Evolutionary conservation across 345 rosid species (phyloP).

Genomic region (Populus alba): DNA sequence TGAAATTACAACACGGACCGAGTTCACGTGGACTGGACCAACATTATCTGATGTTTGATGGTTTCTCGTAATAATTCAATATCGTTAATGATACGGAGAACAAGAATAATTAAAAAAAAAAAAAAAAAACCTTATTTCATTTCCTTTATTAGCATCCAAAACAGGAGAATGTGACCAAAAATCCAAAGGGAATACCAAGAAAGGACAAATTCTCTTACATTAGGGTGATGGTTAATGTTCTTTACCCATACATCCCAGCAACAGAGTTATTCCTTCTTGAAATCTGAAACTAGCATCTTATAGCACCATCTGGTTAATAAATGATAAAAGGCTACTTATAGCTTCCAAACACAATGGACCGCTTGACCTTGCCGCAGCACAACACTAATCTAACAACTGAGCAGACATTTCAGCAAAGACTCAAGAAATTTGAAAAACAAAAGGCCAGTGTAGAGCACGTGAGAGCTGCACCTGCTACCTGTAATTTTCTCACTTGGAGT

Average conservation of each 20-base stretch:
- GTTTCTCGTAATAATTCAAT: background rate
- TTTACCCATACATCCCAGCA: background rate
- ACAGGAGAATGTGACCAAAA: background rate
- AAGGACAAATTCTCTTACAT: background rate
- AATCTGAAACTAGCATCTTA: background rate
- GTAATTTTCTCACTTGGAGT: constrained; percentile 63
- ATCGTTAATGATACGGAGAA: background rate
- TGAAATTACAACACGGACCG: background rate
- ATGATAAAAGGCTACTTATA: constrained; percentile 7
- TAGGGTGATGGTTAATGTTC: background rate
- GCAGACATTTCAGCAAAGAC: constrained; percentile 12
- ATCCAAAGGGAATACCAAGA: background rate
- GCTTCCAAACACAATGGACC: constrained; percentile 19
- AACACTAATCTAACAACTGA: constrained; percentile 28
- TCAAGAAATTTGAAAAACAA: background rate
- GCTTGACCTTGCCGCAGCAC: constrained; percentile 5
- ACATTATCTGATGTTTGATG: background rate
- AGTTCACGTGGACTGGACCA: too few species aligned
- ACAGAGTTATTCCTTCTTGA: background rate
- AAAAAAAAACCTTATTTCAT: background rate
- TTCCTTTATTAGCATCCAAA: background rate
- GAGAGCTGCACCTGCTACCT: constrained; percentile 1
- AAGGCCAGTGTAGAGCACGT: constrained; percentile 6
- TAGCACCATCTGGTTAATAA: constrained; percentile 1
- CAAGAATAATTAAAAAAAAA: background rate